These are phyloP conservation scores for Ogataea nakhonphanomensis DNA, from an alignment of 805 yeast genomes.

Conservation along the genomic window DNA sequence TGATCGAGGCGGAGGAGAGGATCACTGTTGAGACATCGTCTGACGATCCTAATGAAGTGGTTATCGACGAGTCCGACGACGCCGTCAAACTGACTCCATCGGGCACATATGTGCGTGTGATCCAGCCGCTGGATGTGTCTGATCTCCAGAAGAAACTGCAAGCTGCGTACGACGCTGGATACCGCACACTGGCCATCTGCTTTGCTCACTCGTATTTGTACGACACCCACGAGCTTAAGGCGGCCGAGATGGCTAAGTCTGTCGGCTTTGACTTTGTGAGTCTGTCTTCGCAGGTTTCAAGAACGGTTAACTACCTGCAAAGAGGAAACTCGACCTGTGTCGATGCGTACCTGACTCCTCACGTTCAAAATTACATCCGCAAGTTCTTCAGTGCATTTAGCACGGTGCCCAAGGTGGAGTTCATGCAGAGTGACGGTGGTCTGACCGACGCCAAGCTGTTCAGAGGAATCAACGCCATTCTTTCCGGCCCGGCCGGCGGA, in stretches of 20 bases:
- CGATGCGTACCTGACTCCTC: constrained; percentile 43
- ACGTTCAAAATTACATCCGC: constrained; percentile 36
- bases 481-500: constrained; percentile 61
- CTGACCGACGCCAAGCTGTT: constrained; percentile 48
- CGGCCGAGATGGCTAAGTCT: constrained; percentile 33
- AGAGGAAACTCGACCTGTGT: constrained; percentile 40
- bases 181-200: constrained; percentile 32
- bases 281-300: constrained; percentile 34
- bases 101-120: constrained; percentile 21
- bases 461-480: constrained; percentile 48
- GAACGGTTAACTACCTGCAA: constrained; percentile 35
- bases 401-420: constrained; percentile 39
- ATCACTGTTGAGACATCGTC: constrained; percentile 25
- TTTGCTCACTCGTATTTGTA: constrained; percentile 35
- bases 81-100: constrained; percentile 17
- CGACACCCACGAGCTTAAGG: constrained; percentile 37
- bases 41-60: constrained; percentile 23
- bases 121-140: constrained; percentile 23
- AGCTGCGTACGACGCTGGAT: constrained; percentile 20
- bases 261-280: constrained; percentile 41
- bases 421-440: constrained; percentile 59
- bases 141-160: constrained; percentile 20
- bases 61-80: constrained; percentile 6
- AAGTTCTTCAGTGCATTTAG: constrained; percentile 34
- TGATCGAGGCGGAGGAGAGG: constrained; percentile 21